Conservation (phyloP, 176 grass and related monocot genomes). For the Avena insularis region DNA sequence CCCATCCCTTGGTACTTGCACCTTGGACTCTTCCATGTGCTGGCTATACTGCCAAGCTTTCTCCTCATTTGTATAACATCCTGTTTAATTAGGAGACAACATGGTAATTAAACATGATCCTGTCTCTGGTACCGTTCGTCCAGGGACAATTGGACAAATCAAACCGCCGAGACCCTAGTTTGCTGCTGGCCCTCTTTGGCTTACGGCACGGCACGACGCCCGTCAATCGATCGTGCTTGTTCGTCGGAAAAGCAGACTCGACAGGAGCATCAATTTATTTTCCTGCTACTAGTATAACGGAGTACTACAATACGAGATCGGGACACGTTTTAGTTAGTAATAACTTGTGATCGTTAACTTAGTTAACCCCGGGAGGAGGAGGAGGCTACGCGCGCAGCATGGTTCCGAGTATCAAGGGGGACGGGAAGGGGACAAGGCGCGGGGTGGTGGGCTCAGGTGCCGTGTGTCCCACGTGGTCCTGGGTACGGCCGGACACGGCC, state of each 20-base stretch:
- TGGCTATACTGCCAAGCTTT: neutral
- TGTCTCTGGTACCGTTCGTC: neutral
- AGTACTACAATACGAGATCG: neutral
- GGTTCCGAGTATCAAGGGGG: neutral
- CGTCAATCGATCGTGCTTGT: constrained; percentile 32
- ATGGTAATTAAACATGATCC: neutral
- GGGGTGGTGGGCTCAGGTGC: constrained; percentile 33
- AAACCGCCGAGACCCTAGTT: neutral
- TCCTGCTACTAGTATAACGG: too few relatives aligned
- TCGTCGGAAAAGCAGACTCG: neutral
- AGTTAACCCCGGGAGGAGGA: neutral
- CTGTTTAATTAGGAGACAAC: neutral
- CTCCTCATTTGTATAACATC: neutral
- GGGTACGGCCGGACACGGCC: neutral
- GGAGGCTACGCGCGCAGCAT: too few relatives aligned
- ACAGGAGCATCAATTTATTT: neutral
- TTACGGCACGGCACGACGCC: neutral
- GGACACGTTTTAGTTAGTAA: neutral
- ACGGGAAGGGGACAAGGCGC: neutral
- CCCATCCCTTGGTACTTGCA: constrained; percentile 23
- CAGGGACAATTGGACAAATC: neutral
- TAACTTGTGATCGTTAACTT: neutral
- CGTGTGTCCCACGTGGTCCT: neutral
- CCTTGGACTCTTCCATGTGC: constrained; percentile 21
- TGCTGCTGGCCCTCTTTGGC: too few relatives aligned